A percentile compares a stretch with the other conserved stretches of the same genome.
Evolutionary conservation across 2,329 filamentous ascomycete genomes (phyloP).

Genomic region (Penicillium sp.): DNA sequence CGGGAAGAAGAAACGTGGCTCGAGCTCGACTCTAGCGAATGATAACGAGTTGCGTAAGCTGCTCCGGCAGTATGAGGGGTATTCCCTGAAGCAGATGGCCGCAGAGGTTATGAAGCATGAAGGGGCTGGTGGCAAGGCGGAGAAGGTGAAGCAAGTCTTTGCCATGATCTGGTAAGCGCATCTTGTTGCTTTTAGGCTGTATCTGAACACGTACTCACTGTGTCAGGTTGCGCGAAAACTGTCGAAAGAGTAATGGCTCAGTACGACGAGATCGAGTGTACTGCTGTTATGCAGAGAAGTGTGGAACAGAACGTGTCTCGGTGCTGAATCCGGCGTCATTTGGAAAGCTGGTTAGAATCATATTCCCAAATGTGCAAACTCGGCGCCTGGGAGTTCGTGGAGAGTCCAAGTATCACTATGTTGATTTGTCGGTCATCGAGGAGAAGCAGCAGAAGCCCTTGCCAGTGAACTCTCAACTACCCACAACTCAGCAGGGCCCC

Average conservation of each 20-base stretch:
- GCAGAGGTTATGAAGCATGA: slow-evolving; percentile 50
- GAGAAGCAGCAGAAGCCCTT: slow-evolving; percentile 41
- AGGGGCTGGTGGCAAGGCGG: slow-evolving; percentile 49
- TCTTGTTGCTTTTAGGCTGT: too few relatives aligned
- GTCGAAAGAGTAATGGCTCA: slow-evolving; percentile 55
- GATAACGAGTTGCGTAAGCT: slow-evolving; percentile 50
- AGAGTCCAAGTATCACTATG: slow-evolving; percentile 97
- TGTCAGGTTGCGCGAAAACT: slow-evolving; percentile 50
- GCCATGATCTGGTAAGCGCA: slow-evolving; percentile 50
- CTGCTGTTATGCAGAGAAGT: slow-evolving; percentile 88
- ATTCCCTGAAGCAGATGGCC: slow-evolving; percentile 48
- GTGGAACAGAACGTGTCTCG: slow-evolving; percentile 88
- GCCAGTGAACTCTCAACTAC: slow-evolving; percentile 26
- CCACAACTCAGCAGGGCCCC: slow-evolving; percentile 21
- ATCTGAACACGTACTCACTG: too few relatives aligned
- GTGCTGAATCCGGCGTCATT: slow-evolving; percentile 96
- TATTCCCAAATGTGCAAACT: slow-evolving; percentile 93
- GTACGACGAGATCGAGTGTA: slow-evolving; percentile 92
- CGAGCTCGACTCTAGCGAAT: slow-evolving; percentile 49
- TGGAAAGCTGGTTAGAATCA: slow-evolving; percentile 91
- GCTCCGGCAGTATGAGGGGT: slow-evolving; percentile 48
- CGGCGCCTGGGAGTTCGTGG: slow-evolving; percentile 86
- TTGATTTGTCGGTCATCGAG: slow-evolving; percentile 49
- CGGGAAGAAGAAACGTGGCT: slow-evolving; percentile 46
- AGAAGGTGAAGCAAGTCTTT: slow-evolving; percentile 53